Base-by-base conservation (phyloP, 2,329 filamentous ascomycete species). In the Scedosporium boydii region DNA sequence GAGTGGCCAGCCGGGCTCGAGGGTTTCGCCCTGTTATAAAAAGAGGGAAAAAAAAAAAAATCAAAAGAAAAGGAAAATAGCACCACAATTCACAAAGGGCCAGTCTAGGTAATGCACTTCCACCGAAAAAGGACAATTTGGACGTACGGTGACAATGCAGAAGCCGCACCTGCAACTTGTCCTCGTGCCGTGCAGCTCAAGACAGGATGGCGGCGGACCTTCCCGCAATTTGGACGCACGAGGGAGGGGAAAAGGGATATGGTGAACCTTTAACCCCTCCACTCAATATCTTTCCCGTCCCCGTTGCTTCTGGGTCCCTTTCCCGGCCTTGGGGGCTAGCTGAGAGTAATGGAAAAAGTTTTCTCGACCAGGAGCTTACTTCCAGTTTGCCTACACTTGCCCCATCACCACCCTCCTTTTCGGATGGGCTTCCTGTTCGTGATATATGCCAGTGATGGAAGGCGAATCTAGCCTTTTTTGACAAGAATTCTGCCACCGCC, bases 151-250 rank as follows among this genome's bases (percentile, higher is more conserved):
- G 29, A 26, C 58, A 59, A 21, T 59, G 58, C 58, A 59, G 58
- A 59, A 14, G 18, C 10, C 23, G 59, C 26, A 1, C n/a, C 23
- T 53, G 59, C 44, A 34, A 42, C 26, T 34, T 18, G 23, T 55
- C 44, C 42, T 53, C 26, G n/a, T 23, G 42, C 41, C 44, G 59
- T 27, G 59, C 59, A 60, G 59, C 51, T 14, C 18, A 55, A 27
- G 23, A 34, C 9, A 60, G 10, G 26, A n/a, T 21, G 23, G 44
- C 26, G 42, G 44, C 59, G 59, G 59, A 60, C 59, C 26, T 51
- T 60, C 59, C 59, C 44, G 59, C 59, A 34, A 60, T 38, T 46
- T 55, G 12, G 51, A 55, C 21, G 44, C 26, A 60, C 48, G 59
- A 27, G 29, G 21, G 27, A 53, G 42, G 59, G 23, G 34, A 44